Conservation (phyloP, 1,284 basidiomycete genomes). For the Sparassis latifolia region DNA sequence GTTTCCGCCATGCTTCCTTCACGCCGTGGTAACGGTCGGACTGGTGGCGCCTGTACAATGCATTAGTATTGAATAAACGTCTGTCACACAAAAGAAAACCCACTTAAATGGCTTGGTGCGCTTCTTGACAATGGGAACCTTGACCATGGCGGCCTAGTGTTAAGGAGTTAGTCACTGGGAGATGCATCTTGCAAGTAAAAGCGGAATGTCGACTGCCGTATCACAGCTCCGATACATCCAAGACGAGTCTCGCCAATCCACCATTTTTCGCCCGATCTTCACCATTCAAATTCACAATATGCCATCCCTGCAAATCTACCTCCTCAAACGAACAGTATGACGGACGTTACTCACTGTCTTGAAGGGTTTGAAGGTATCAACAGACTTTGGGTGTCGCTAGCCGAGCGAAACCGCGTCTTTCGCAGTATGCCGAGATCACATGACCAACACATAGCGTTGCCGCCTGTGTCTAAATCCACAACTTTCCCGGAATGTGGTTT, state of each 20-base stretch:
- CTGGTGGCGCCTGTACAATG: constrained; percentile 78
- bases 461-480: too few species aligned
- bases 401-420: neutral
- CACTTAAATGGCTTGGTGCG: constrained; percentile 93
- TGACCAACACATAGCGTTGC: neutral
- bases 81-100: constrained; percentile 23
- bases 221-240: constrained; percentile 16
- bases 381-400: constrained; percentile 11
- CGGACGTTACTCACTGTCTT: constrained; percentile 32
- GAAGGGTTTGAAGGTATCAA: constrained; percentile 26
- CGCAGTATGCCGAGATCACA: constrained; percentile 5
- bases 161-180: too few species aligned
- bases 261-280: constrained; percentile 5
- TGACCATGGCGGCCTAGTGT: constrained; percentile 66
- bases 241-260: constrained; percentile 17
- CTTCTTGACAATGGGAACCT: constrained; percentile 93
- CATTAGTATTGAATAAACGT: neutral
- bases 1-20: constrained; percentile 97
- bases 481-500: too few species aligned
- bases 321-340: neutral
- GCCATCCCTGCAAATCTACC: too few species aligned
- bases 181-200: too few species aligned
- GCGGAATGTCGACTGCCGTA: too few species aligned
- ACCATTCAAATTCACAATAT: constrained; percentile 12
- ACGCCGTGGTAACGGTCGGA: constrained; percentile 94